These are phyloP conservation scores for Angomonas deanei DNA, from an alignment of 208 protist species.

Conservation along the genomic window DNA sequence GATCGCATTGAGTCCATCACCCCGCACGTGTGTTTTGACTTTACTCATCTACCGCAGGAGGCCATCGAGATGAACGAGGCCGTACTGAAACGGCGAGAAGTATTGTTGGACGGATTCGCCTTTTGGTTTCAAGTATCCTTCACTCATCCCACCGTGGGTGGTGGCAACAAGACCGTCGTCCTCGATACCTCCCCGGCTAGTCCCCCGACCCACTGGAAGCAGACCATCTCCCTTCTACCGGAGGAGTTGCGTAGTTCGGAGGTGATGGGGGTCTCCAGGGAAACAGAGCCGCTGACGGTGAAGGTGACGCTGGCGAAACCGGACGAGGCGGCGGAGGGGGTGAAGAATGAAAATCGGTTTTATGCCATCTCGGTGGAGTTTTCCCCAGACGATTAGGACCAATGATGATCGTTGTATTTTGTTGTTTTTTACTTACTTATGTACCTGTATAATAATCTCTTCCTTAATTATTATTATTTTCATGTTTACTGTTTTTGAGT, in stretches of 20 bases:
- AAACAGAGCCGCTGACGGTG: neutral
- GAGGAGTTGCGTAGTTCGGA: conserved; percentile 24
- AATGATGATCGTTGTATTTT: neutral
- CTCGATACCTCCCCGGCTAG: conserved; percentile 53
- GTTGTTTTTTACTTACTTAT: neutral
- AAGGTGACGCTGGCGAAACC: neutral
- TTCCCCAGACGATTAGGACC: neutral
- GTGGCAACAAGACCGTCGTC: neutral
- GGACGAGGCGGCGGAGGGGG: neutral
- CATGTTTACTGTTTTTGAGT: neutral
- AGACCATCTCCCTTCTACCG: conserved; percentile 72
- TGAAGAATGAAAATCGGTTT: neutral
- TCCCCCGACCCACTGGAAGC: conserved; percentile 87
- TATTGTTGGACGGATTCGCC: conserved; percentile 58
- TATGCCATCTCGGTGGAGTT: neutral
- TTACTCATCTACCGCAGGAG: neutral
- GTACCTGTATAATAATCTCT: neutral
- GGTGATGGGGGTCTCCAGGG: conserved; percentile 12
- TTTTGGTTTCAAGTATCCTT: conserved; percentile 73
- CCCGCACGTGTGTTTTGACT: conserved; percentile 32
- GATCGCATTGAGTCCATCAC: conserved; percentile 11
- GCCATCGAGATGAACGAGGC: neutral
- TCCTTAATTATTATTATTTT: neutral
- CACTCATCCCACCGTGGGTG: neutral
- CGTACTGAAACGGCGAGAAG: no score